Base-by-base conservation (phyloP, 78 protist genomes). In the Dictyostelium capitatum region DNA sequence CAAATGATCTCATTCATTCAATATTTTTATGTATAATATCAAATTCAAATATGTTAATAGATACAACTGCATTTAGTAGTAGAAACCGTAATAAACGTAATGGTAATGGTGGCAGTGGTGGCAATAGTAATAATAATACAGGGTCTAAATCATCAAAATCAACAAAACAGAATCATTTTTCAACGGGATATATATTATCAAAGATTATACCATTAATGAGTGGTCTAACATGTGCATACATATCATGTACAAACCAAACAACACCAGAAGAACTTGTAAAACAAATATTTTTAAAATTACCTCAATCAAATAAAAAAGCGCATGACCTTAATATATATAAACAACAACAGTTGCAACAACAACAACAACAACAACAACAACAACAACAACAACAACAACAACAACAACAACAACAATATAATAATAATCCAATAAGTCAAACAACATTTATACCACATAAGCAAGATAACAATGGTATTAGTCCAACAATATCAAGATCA, bases 31-130 rank as follows among this genome's bases (percentile, higher is more conserved):
- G 83, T 56, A n/a, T 87, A 12, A 48, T 87, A 10, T 74, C 93
- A 62, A 87, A 87, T 37, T 77, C 93, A 25, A 74, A 87, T 19
- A 87, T 87, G 93, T 64, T 87, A n/a, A 87, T 87, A 37, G 93
- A 87, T 77, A 53, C 72, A 47, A 75, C 93, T 2, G 51, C 53
- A 7, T 23, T 72, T 11, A 46, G n/a, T 7, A 47, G 47, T 9
- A 43, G 28, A 43, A 48, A 20, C 3, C 19, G 46, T 41, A 43
- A 46, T 67, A 67, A 11, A 67, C 75, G 75, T 17, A 51, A 51
- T n/a, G n/a, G 17, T 37, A 37, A 37, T 37, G 43, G 43, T 37
- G 43, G 43, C n/a, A n/a, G n/a, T n/a, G n/a, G n/a, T n/a, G n/a
- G n/a, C n/a, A n/a, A n/a, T n/a, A 28, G 30, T 46, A 37, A n/a